phyloP scores from a whole-genome alignment of 352 stramenopile genomes.

The Pythium chondricola region DNA sequence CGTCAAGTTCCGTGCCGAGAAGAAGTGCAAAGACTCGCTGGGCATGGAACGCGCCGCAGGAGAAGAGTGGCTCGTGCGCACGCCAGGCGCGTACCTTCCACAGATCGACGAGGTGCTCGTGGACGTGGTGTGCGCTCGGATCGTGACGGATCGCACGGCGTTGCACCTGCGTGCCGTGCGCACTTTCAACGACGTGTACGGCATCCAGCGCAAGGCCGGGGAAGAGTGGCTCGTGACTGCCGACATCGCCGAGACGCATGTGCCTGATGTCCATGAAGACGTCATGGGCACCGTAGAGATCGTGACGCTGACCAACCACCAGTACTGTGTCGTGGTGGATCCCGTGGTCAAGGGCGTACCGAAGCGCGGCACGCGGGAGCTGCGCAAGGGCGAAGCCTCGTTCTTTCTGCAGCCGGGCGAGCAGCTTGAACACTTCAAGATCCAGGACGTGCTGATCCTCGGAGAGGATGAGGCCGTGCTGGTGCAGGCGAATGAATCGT shows the following conservation, averaged over 20 bases:
- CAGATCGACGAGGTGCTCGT: constrained; percentile 72
- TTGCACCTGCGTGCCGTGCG: constrained; percentile 59
- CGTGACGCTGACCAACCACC: constrained; percentile 70
- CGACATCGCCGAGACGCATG: constrained; percentile 64
- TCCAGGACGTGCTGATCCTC: constrained; percentile 64
- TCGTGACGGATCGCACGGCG: constrained; percentile 57
- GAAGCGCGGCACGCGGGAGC: constrained; percentile 60
- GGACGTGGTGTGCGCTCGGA: constrained; percentile 49
- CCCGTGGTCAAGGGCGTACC: constrained; percentile 59
- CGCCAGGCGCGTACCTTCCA: constrained; percentile 60
- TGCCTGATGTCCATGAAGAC: constrained; percentile 74
- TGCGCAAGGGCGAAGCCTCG: constrained; percentile 60
- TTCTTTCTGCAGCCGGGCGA: constrained; percentile 75
- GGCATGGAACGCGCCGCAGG: constrained; percentile 54
- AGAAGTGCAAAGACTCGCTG: constrained; percentile 71
- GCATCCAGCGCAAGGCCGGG: constrained; percentile 56
- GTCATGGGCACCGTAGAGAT: constrained; percentile 52
- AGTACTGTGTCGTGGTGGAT: constrained; percentile 79
- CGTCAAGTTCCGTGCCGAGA: constrained; percentile 74
- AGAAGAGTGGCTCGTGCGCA: constrained; percentile 77
- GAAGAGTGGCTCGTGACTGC: constrained; percentile 78
- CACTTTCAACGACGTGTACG: constrained; percentile 75
- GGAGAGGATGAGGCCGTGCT: constrained; percentile 75
- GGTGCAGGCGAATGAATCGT: constrained; percentile 60
- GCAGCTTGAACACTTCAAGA: constrained; percentile 45